Evolutionary conservation across 164 flowering plant genomes (phyloP).

Genomic region (Umbilicus rupestris): DNA sequence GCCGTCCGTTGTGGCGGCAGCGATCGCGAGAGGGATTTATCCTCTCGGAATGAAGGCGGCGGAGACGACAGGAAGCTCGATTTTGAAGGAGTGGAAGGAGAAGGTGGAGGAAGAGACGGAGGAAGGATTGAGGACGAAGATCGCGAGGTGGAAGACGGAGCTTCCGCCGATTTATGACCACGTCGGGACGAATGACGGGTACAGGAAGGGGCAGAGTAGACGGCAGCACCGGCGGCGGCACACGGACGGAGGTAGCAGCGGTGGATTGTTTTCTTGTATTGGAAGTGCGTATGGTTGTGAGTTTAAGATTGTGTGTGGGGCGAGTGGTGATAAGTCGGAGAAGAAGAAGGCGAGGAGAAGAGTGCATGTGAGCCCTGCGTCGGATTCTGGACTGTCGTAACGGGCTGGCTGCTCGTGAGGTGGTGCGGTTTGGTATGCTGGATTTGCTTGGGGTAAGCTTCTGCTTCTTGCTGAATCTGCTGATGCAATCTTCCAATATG

Average conservation of each 20-base stretch:
- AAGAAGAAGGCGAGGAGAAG: constrained; percentile 14
- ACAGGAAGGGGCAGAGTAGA: neutral
- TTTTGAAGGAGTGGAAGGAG: constrained; percentile 19
- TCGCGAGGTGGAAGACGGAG: constrained; percentile 17
- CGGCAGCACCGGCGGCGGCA: constrained; percentile 4
- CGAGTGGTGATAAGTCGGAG: constrained; percentile 5
- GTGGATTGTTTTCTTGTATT: constrained; percentile 23
- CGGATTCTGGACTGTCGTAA: constrained; percentile 1
- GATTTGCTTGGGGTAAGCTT: no score
- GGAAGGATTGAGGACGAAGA: constrained; percentile 15
- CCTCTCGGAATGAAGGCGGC: constrained; percentile 1
- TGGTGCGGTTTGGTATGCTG: no score
- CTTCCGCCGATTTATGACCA: constrained; percentile 11
- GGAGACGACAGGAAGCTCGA: constrained; percentile 18
- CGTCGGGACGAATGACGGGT: neutral
- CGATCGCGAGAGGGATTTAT: constrained; percentile 19
- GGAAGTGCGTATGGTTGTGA: constrained; percentile 26
- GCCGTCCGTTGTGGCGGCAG: constrained; percentile 23
- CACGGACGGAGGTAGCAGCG: constrained; percentile 13
- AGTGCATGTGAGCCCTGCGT: constrained; percentile 11
- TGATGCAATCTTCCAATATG: no score
- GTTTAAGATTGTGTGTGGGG: constrained; percentile 24
- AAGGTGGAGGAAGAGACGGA: constrained; percentile 6
- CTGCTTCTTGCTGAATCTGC: no score
- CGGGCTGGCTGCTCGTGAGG: no score